These are phyloP conservation scores for Trichoderma brevicompactum DNA, from an alignment of 2,329 filamentous ascomycete genomes.

Conservation along the genomic window DNA sequence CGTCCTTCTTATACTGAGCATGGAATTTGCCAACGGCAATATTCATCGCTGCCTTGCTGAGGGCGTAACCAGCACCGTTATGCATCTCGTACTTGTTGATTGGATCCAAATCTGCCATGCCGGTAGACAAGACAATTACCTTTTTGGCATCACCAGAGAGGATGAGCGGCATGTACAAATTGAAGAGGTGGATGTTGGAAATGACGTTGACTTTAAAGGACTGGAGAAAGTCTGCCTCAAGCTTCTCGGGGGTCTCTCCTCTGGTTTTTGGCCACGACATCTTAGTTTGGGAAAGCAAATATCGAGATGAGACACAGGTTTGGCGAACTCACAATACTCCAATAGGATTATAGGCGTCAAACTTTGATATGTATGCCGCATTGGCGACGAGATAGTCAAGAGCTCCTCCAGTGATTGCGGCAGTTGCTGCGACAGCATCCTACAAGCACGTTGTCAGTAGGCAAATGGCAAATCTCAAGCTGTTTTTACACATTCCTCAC, in stretches of 20 bases:
- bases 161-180: constrained; percentile 10
- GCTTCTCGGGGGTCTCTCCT: neutral
- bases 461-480: neutral
- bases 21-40: neutral
- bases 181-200: neutral
- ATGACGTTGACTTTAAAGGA: constrained; percentile 14
- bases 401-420: neutral
- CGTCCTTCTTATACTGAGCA: constrained; percentile 1
- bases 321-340: neutral
- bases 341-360: constrained; percentile 1
- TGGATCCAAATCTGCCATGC: constrained; percentile 5
- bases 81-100: constrained; percentile 2
- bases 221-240: constrained; percentile 7
- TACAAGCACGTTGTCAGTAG: neutral
- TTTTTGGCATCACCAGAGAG: neutral
- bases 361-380: constrained; percentile 5
- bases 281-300: no score
- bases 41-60: constrained; percentile 19
- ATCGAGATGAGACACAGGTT: no score
- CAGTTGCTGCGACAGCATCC: neutral
- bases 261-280: neutral
- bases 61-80: neutral
- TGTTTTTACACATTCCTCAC: neutral
- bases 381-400: constrained; percentile 11
- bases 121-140: constrained; percentile 5